Evolutionary conservation across 208 protist genomes (phyloP).

Genomic region (Trypanosoma brucei): DNA sequence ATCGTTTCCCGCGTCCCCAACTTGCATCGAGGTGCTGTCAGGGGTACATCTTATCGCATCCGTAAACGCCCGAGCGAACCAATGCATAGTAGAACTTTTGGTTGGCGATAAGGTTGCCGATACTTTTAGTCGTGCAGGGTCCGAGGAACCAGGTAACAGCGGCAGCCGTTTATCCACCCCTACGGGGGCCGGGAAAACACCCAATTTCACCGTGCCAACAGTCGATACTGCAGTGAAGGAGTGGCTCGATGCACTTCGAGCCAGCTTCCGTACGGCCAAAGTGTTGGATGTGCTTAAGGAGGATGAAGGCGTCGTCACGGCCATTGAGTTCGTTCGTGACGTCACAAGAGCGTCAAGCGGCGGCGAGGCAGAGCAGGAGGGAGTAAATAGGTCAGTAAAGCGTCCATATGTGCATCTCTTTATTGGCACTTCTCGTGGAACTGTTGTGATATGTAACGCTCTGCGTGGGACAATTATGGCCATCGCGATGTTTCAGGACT

Average conservation of each 20-base stretch:
- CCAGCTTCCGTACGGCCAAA: constrained; percentile 41
- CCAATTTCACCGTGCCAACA: background rate
- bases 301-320: constrained; percentile 67
- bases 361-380: background rate
- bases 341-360: background rate
- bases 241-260: constrained; percentile 18
- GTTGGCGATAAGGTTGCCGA: background rate
- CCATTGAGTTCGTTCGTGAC: constrained; percentile 51
- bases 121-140: background rate
- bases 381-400: constrained; percentile 9
- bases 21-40: constrained; percentile 42
- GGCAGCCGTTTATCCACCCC: background rate
- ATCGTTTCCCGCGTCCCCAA: constrained; percentile 16
- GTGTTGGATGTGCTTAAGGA: constrained; percentile 51
- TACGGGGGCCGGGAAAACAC: too few relatives aligned
- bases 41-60: constrained; percentile 58
- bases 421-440: constrained; percentile 80
- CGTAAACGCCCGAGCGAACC: constrained; percentile 32
- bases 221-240: background rate
- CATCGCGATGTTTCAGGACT: constrained; percentile 45
- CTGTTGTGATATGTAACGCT: constrained; percentile 74
- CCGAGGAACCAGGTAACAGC: background rate
- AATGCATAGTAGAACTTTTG: constrained; percentile 57
- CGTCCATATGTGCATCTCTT: constrained; percentile 70
- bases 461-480: constrained; percentile 69